Conservation (phyloP, 768 basidiomycete genomes). For the Terana coerulea region DNA sequence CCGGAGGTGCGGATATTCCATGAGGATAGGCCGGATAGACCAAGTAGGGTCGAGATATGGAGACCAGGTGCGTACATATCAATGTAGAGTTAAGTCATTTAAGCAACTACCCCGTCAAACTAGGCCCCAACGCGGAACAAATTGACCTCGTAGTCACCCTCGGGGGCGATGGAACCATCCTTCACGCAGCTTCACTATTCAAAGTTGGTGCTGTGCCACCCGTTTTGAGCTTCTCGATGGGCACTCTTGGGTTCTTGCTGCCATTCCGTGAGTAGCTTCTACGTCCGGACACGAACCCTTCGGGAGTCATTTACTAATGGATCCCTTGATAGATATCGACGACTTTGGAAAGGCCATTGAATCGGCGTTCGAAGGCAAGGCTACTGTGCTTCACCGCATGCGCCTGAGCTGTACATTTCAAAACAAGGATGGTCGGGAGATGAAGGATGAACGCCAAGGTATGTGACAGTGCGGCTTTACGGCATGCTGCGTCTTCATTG, state of each 20-base stretch:
- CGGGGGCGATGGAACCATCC: constrained; percentile 93
- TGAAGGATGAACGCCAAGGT: constrained; percentile 60
- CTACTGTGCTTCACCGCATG: constrained; percentile 86
- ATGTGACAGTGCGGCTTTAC: constrained; percentile 16
- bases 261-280: constrained; percentile 79
- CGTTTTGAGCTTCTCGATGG: constrained; percentile 87
- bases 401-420: constrained; percentile 80
- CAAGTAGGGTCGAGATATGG: constrained; percentile 49
- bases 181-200: constrained; percentile 91
- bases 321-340: constrained; percentile 66
- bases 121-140: constrained; percentile 48
- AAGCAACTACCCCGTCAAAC: too few species aligned
- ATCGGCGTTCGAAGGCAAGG: constrained; percentile 74
- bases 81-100: too few species aligned
- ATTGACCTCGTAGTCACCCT: constrained; percentile 89
- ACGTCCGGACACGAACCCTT: not conserved
- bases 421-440: constrained; percentile 52
- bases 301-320: not conserved
- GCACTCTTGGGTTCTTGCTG: constrained; percentile 87
- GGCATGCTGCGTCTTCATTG: not conserved
- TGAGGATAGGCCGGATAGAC: constrained; percentile 45
- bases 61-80: constrained; percentile 45
- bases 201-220: constrained; percentile 90
- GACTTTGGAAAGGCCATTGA: constrained; percentile 78
- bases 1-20: constrained; percentile 28